Percentiles rank a stretch among this genome's conserved stretches.
Evolutionary conservation across 1,139 yeast genomes (phyloP).

Genomic region (Candida smagusa): DNA sequence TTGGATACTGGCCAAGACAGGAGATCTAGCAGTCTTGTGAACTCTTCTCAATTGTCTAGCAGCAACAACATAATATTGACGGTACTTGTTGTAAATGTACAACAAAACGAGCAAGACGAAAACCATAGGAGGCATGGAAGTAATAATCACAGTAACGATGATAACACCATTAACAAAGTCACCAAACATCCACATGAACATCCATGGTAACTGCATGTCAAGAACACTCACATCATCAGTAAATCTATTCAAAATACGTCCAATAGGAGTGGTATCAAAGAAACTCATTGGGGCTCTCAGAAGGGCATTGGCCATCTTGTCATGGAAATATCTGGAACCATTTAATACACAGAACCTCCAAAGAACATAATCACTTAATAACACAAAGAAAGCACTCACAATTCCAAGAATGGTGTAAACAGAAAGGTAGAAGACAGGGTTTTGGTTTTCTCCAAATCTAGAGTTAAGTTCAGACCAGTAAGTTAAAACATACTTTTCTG

Average conservation of each 20-base stretch:
- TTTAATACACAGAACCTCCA: slow-evolving; percentile 27
- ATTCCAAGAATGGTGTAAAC: slow-evolving; percentile 21
- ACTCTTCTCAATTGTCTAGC: slow-evolving; percentile 27
- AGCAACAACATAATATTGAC: slow-evolving; percentile 23
- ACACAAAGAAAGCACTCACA: slow-evolving; percentile 20
- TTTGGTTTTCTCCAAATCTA: slow-evolving; percentile 17
- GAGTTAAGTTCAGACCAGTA: slow-evolving; percentile 26
- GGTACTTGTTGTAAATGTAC: slow-evolving; percentile 20
- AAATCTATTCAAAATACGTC: slow-evolving; percentile 29
- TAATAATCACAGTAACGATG: slow-evolving; percentile 20
- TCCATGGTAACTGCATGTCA: slow-evolving; percentile 27
- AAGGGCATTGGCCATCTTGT: slow-evolving; percentile 23
- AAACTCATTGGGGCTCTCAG: slow-evolving; percentile 30
- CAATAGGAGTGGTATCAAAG: slow-evolving; percentile 32
- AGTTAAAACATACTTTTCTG: slow-evolving; percentile 23
- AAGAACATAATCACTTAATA: slow-evolving; percentile 20
- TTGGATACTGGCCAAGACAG: slow-evolving; percentile 26
- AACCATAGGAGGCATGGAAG: slow-evolving; percentile 24
- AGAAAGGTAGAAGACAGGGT: slow-evolving; percentile 17
- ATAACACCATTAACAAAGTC: slow-evolving; percentile 12
- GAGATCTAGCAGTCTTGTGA: slow-evolving; percentile 21
- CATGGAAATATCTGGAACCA: slow-evolving; percentile 25
- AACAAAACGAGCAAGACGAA: slow-evolving; percentile 18
- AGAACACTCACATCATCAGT: slow-evolving; percentile 25
- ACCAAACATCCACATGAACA: slow-evolving; percentile 17